Base-by-base conservation (phyloP, 1,139 yeast species). In the Candida neerlandica region DNA sequence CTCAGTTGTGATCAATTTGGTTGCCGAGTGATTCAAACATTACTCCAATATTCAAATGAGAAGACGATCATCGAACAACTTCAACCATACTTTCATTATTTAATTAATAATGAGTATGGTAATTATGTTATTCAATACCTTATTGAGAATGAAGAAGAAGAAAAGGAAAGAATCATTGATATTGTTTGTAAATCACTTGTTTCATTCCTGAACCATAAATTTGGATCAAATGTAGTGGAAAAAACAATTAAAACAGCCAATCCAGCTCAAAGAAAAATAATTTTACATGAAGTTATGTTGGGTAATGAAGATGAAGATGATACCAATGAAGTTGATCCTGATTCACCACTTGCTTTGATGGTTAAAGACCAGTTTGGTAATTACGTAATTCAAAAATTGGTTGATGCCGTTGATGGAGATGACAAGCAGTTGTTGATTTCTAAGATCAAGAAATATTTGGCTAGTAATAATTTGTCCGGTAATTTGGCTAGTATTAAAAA, bases 1-100 rank as follows among this genome's bases (percentile, higher is more conserved):
- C n/a, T n/a, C n/a, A n/a, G n/a, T n/a, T n/a, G n/a, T n/a, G 98
- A 95, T 69, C 96, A 97, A 1, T 95, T 94, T 67, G 99, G 99
- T 10, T 95, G 99, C 69, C 81, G 99, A 52, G 99, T 95, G 5
- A 88, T 95, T 54, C 99, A 95, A 70, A 78, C 99, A 57, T 77
- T 92, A 60, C 75, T 95, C 51, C 98, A 94, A 67, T 85, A 82
- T 67, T 83, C 89, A 5, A 81, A 80, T 33, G 67, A n/a, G n/a
- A 75, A 10, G 75, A 73, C 14, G 95, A 89, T 62, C 88, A 63
- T 75, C 95, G 59, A 86, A 85, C 58, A 78, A 84, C 47, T 88
- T 82, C 62, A n/a, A n/a, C n/a, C n/a, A n/a, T n/a, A n/a, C n/a
- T 81, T 91, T 23, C 87, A 81, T 54, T 86, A 82, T 63, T 77